Percentiles rank a stretch among this genome's conserved stretches.
These are phyloP conservation scores for Zanthoxylum bungeanum DNA, from an alignment of 345 rosid species.

Conservation along the genomic window DNA sequence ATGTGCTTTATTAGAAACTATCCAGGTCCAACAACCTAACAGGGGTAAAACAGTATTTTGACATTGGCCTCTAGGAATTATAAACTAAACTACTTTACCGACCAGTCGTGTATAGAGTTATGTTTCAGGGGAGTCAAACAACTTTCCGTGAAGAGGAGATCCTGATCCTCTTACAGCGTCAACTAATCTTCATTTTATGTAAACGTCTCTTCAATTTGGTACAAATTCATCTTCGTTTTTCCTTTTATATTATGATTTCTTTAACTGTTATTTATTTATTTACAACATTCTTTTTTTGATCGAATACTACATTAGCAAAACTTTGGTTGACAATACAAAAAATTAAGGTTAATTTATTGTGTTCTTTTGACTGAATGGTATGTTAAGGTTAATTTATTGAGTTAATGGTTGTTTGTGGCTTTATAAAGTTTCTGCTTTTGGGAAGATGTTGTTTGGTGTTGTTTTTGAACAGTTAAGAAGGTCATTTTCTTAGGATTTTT, in stretches of 20 bases:
- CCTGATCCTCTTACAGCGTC: background rate
- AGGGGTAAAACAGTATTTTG: slow-evolving; percentile 13
- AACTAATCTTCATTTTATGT: background rate
- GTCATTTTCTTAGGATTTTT: background rate
- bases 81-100: slow-evolving; percentile 20
- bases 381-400: background rate
- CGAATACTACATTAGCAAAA: no score
- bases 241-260: background rate
- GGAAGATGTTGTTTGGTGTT: background rate
- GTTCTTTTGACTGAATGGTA: background rate
- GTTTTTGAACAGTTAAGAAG: background rate
- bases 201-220: slow-evolving; percentile 7
- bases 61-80: background rate
- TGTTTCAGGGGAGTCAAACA: slow-evolving; percentile 18
- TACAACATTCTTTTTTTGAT: background rate
- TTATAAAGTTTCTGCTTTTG: background rate
- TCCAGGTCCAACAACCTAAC: background rate
- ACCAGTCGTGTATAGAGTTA: slow-evolving; percentile 20
- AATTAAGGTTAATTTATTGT: no score
- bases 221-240: background rate
- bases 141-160: slow-evolving; percentile 33
- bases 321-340: no score
- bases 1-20: no score
- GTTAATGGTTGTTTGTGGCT: background rate
- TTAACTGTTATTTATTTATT: slow-evolving; percentile 4